A percentile compares a stretch with the other conserved stretches of the same genome.
Conservation (phyloP, 129 eudicot species). For the Arctium minus region DNA sequence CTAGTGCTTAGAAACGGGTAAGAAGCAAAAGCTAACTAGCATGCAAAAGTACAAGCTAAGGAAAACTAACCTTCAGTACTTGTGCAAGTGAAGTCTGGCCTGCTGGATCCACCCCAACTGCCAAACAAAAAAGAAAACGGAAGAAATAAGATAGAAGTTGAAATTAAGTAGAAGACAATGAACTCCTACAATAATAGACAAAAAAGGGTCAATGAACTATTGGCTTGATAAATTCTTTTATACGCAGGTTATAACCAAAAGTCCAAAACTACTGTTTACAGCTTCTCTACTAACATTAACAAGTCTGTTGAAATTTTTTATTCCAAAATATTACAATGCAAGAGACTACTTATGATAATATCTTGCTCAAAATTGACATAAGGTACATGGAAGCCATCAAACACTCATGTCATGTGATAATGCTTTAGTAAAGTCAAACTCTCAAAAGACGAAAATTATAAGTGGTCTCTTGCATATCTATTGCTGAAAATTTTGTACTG, state of each 20-base stretch:
- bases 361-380: neutral
- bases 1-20: neutral
- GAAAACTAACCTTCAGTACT: constrained; percentile 86
- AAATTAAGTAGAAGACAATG: neutral
- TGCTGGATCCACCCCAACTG: constrained; percentile 99
- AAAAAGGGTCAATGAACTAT: neutral
- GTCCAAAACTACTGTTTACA: neutral
- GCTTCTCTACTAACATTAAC: constrained; percentile 1
- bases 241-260: neutral
- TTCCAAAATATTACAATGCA: neutral
- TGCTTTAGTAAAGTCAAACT: neutral
- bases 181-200: neutral
- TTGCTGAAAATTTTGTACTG: neutral
- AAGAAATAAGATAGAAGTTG: neutral
- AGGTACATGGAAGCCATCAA: neutral
- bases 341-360: neutral
- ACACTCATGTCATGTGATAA: neutral
- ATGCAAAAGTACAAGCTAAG: constrained; percentile 11
- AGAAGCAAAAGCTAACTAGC: neutral
- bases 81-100: constrained; percentile 96
- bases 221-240: neutral
- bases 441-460: neutral
- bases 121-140: constrained; percentile 10
- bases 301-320: neutral
- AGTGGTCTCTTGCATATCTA: neutral